Base-by-base conservation (phyloP, 2,329 filamentous ascomycete genomes). In the Teratosphaeria pseudoeucalypti region DNA sequence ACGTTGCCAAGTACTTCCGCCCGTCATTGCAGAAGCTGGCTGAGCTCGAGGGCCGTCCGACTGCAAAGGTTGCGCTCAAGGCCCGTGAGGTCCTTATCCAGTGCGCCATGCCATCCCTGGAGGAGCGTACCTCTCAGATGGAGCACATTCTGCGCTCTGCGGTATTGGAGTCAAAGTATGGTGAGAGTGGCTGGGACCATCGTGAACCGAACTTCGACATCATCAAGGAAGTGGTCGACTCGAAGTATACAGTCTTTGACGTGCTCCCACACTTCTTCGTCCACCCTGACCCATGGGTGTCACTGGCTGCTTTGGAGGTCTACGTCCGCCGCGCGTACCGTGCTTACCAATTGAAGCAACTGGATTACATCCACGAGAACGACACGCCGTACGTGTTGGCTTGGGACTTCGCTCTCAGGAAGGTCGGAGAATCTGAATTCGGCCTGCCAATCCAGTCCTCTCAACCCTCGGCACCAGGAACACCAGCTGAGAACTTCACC, bases 221-320 rank as follows among this genome's bases (percentile, higher is more conserved):
- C 64, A 87, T 99, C 77, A 96, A 96, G 81, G 94, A 99, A 75
- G 92, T 99, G 34, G 90, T 99, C 57, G 94, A 99, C 76, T 97
- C 94, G 58, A 95, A 95, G 78, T 97, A 95, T 79, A 97, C 92
- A 52, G 94, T 99, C 64, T 96, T 96, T 68, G 94, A 99, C 72
- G 94, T 99, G 19, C 77, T 99, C 65, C 89, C 92, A 7, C 86
- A 90, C 60, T 99, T 99, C 84, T 99, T 99, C 72, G 89, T 86
- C 37, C 91, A 99, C 76, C 84, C 89, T 52, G 94, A 99, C 71
- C 87, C 90, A 12, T 97, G 91, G 90, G 92, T 99, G 34, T 90
- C 90, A 7, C 80, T 96, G 62, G 94, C 94, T 61, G 90, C 94
- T 55, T 83, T 99, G 4, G 94, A 99, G 74, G 92, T 97, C 55